phyloP scores from a whole-genome alignment of 768 basidiomycete genomes.

The Lyophyllum shimeji region DNA sequence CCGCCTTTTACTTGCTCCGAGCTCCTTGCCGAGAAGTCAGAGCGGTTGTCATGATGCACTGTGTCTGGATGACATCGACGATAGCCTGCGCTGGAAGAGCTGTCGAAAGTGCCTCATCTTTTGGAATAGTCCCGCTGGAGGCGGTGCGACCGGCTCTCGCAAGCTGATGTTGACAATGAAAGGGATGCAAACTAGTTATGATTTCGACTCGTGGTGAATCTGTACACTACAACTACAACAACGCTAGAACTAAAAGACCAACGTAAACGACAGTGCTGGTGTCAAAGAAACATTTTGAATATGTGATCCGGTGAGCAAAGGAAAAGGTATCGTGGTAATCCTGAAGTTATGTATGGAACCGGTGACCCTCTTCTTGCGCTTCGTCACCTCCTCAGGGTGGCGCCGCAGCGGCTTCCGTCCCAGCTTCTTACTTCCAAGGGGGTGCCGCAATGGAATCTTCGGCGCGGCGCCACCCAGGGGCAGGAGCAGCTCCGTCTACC shows the following conservation, averaged over 20 bases:
- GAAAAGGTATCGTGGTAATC: constrained; percentile 3
- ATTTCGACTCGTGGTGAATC: background rate
- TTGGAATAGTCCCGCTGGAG: no score
- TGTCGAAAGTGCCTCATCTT: no score
- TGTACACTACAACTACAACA: constrained; percentile 2
- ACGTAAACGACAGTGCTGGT: constrained; percentile 7
- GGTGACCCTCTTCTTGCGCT: background rate
- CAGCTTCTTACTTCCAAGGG: constrained; percentile 7
- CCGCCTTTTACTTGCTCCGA: background rate
- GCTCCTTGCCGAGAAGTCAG: background rate
- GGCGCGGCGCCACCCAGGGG: background rate
- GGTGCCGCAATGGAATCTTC: constrained; percentile 4
- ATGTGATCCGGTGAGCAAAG: background rate
- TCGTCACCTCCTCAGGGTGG: constrained; percentile 1
- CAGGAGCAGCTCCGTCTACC: background rate
- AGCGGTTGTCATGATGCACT: background rate
- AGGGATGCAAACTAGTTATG: background rate
- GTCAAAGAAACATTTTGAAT: constrained; percentile 7
- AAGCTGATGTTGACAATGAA: background rate
- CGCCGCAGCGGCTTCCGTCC: background rate
- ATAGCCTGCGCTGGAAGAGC: no score
- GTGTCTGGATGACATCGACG: no score
- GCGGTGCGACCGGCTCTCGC: background rate
- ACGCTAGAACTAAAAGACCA: constrained; percentile 1
- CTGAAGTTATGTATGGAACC: constrained; percentile 3